phyloP scores from a whole-genome alignment of 768 basidiomycete species.

The Tylopilus felleus region DNA sequence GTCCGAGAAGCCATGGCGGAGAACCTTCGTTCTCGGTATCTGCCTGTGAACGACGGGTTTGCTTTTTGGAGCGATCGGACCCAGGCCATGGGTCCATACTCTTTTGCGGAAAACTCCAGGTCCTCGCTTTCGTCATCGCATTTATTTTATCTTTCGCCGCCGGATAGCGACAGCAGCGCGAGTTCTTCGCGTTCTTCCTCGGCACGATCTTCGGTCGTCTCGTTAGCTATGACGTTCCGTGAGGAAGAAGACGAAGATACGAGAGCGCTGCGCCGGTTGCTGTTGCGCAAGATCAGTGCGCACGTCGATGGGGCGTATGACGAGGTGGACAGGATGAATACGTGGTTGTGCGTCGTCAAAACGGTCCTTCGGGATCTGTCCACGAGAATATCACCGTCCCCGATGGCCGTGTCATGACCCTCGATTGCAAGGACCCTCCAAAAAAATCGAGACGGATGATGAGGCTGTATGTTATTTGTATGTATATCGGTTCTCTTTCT shows the following conservation, averaged over 20 bases:
- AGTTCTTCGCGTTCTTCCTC: constrained; percentile 24
- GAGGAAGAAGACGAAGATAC: constrained; percentile 64
- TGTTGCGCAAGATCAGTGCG: constrained; percentile 64
- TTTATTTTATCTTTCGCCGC: constrained; percentile 24
- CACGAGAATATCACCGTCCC: constrained; percentile 5
- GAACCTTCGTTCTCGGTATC: constrained; percentile 37
- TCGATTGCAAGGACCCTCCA: neutral
- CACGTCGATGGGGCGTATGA: constrained; percentile 53
- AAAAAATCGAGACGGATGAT: constrained; percentile 1
- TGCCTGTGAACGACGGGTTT: constrained; percentile 18
- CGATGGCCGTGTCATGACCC: constrained; percentile 13
- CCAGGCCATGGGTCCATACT: neutral
- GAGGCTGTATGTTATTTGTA: constrained; percentile 33
- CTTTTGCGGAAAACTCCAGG: neutral
- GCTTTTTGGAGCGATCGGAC: constrained; percentile 15
- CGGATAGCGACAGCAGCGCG: constrained; percentile 4
- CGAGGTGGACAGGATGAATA: constrained; percentile 56
- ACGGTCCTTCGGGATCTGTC: constrained; percentile 59
- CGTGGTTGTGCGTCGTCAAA: constrained; percentile 63
- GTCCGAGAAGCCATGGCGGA: constrained; percentile 48
- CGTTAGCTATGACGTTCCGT: constrained; percentile 47
- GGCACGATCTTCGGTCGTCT: constrained; percentile 37
- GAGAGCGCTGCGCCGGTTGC: constrained; percentile 56
- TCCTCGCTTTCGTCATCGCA: constrained; percentile 4
- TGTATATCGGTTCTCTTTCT: constrained; percentile 23